Conservation (phyloP, 2,329 filamentous ascomycete species). For the Hypoxylon sp. region DNA sequence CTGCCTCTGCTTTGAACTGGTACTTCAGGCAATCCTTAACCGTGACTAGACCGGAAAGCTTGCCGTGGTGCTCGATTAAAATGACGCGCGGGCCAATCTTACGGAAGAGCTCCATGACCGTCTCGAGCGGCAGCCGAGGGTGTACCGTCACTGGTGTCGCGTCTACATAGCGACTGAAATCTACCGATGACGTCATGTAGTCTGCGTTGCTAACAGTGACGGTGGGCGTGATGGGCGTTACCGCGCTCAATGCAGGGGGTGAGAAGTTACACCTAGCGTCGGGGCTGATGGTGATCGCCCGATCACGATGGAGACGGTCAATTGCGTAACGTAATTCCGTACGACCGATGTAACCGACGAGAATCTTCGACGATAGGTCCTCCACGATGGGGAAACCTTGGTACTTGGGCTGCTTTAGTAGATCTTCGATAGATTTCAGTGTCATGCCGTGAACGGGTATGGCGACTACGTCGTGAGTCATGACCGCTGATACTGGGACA, state of each 20-base stretch:
- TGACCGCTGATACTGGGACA: slow-evolving; percentile 90
- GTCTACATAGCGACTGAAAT: slow-evolving; percentile 91
- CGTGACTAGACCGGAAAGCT: slow-evolving; percentile 87
- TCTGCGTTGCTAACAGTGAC: slow-evolving; percentile 74
- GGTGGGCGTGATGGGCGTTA: slow-evolving; percentile 60
- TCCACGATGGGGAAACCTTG: slow-evolving; percentile 96
- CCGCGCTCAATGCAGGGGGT: slow-evolving; percentile 58
- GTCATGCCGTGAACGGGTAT: slow-evolving; percentile 82
- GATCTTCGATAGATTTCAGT: slow-evolving; percentile 80
- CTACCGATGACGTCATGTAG: slow-evolving; percentile 72
- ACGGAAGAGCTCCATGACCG: slow-evolving; percentile 98
- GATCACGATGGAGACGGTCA: slow-evolving; percentile 80
- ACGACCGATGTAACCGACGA: slow-evolving; percentile 92
- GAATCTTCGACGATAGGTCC: slow-evolving; percentile 75
- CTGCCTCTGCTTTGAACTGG: slow-evolving; percentile 94
- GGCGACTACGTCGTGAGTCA: slow-evolving; percentile 82
- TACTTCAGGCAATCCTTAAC: slow-evolving; percentile 98
- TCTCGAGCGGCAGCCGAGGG: slow-evolving; percentile 91
- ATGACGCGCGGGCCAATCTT: slow-evolving; percentile 97
- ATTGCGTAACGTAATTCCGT: slow-evolving; percentile 94
- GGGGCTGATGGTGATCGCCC: slow-evolving; percentile 69
- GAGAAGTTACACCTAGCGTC: slow-evolving; percentile 82
- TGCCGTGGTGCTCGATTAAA: slow-evolving; percentile 89
- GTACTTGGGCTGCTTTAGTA: slow-evolving; percentile 84
- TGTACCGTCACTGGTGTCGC: slow-evolving; percentile 91